phyloP scores from a whole-genome alignment of 768 basidiomycete genomes.

The Pulveroboletus sp. region DNA sequence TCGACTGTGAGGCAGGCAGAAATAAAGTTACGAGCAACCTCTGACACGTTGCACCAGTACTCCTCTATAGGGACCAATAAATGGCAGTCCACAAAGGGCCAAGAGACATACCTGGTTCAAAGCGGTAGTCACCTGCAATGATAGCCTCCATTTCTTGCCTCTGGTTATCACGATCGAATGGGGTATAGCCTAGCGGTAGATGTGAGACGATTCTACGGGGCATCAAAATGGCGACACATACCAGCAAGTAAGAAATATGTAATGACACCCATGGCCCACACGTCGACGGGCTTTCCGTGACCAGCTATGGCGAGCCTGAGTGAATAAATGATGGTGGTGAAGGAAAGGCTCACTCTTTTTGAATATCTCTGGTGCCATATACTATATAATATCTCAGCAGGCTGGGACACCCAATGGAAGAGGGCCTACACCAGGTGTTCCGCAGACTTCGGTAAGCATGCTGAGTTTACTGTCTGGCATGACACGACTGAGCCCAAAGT shows the following conservation, averaged over 20 bases:
- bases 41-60: conserved; percentile 84
- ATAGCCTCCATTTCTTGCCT: conserved; percentile 94
- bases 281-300: conserved; percentile 90
- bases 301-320: conserved; percentile 49
- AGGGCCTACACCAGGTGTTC: conserved; percentile 73
- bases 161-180: conserved; percentile 90
- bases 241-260: conserved; percentile 91
- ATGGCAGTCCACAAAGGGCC: neutral
- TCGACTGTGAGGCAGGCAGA: conserved; percentile 79
- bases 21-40: conserved; percentile 82
- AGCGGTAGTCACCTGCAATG: conserved; percentile 87
- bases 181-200: conserved; percentile 69
- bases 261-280: conserved; percentile 99
- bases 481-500: conserved; percentile 89
- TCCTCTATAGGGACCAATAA: conserved; percentile 42
- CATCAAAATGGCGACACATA: conserved; percentile 3
- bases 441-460: conserved; percentile 91
- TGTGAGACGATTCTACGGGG: neutral
- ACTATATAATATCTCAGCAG: conserved; percentile 37
- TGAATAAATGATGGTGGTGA: neutral
- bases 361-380: conserved; percentile 97
- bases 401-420: neutral
- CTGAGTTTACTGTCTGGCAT: conserved; percentile 88
- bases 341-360: conserved; percentile 59
- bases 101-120: conserved; percentile 53